phyloP scores from a whole-genome alignment of 1,139 yeast species.

The Suhomyces terraborum region DNA sequence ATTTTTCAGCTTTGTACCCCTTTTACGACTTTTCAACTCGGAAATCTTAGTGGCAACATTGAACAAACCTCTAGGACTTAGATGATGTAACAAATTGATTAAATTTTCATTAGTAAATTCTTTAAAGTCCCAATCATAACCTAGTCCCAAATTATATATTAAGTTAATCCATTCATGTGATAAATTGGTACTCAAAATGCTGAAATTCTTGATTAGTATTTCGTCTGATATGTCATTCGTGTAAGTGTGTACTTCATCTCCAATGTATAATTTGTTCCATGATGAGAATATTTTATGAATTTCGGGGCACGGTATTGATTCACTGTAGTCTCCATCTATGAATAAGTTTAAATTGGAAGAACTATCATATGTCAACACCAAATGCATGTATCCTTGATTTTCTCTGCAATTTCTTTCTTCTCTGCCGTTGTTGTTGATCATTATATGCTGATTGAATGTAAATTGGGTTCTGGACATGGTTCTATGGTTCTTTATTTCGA shows the following conservation, averaged over 20 bases:
- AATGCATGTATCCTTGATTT: conserved; percentile 33
- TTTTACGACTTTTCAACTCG: conserved; percentile 22
- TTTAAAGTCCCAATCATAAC: conserved; percentile 41
- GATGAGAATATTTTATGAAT: conserved; percentile 28
- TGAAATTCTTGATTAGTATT: conserved; percentile 35
- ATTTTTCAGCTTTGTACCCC: conserved; percentile 3
- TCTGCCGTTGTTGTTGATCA: background rate
- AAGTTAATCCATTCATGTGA: conserved; percentile 43
- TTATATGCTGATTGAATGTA: conserved; percentile 36
- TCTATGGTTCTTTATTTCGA: conserved; percentile 31
- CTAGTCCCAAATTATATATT: conserved; percentile 42
- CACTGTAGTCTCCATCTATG: conserved; percentile 47
- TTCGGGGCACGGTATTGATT: conserved; percentile 47
- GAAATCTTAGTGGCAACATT: conserved; percentile 29
- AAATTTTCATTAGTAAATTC: conserved; percentile 38
- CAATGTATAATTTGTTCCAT: conserved; percentile 47
- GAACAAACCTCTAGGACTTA: conserved; percentile 29
- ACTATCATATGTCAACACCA: conserved; percentile 42
- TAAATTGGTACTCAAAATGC: conserved; percentile 31
- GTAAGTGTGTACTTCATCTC: conserved; percentile 21
- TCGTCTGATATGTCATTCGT: conserved; percentile 24
- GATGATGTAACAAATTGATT: conserved; percentile 32
- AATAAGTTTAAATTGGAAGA: conserved; percentile 40
- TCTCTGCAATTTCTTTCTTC: background rate
- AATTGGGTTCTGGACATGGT: conserved; percentile 34